Conservation (phyloP, 371 early-diverging fungal species). For the Batkoa obscura region DNA sequence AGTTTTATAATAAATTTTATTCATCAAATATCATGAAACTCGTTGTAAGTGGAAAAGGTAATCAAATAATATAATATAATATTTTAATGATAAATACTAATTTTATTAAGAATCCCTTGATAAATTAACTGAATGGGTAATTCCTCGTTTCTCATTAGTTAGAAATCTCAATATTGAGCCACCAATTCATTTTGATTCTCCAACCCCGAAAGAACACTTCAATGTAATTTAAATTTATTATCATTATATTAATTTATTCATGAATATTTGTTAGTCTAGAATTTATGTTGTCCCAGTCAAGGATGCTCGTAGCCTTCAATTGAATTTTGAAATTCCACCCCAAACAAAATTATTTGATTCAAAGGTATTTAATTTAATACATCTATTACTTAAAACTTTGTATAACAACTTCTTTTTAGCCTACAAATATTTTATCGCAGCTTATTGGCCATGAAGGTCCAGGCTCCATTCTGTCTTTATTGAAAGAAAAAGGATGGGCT, state of each 20-base stretch:
- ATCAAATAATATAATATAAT: neutral
- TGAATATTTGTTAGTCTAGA: constrained; percentile 42
- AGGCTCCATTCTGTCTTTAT: constrained; percentile 66
- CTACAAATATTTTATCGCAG: constrained; percentile 48
- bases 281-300: constrained; percentile 64
- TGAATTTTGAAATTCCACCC: constrained; percentile 80
- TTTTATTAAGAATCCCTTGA: constrained; percentile 52
- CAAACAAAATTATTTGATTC: constrained; percentile 28
- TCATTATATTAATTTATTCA: constrained; percentile 9
- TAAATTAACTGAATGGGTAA: constrained; percentile 57
- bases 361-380: constrained; percentile 20
- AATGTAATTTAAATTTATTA: neutral
- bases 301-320: constrained; percentile 47
- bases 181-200: constrained; percentile 47
- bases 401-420: constrained; percentile 16
- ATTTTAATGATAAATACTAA: neutral
- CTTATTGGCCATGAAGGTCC: constrained; percentile 66
- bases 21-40: constrained; percentile 89
- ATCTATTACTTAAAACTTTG: neutral
- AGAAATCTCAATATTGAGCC: constrained; percentile 48
- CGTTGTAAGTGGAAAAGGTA: constrained; percentile 74
- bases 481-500: constrained; percentile 84
- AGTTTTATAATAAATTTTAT: constrained; percentile 76
- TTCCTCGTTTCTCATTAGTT: constrained; percentile 53
- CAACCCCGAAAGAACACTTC: constrained; percentile 27